Percentiles rank a stretch among this genome's conserved stretches.
Evolutionary conservation across 2,329 filamentous ascomycete species (phyloP).

Genomic region (Rutstroemia sp.): DNA sequence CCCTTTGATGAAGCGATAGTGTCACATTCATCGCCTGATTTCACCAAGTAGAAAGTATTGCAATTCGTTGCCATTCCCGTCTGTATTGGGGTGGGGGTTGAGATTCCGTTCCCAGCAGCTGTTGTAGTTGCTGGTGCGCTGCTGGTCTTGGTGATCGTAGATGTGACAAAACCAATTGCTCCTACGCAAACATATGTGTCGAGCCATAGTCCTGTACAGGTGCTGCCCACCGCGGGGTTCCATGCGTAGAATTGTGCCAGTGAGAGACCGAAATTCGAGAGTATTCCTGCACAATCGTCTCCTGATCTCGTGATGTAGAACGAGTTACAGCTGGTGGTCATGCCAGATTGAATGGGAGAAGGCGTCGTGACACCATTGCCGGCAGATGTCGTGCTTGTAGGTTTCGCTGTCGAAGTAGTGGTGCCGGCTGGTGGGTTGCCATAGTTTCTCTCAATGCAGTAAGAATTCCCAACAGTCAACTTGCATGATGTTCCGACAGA

Average conservation of each 20-base stretch:
- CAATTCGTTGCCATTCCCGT: constrained; percentile 27
- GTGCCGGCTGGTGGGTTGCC: neutral
- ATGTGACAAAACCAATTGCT: neutral
- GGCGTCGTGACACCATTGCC: constrained; percentile 23
- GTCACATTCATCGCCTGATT: no score
- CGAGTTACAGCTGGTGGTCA: no score
- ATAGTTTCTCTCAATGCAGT: neutral
- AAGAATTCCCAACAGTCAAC: neutral
- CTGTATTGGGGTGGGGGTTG: constrained; percentile 25
- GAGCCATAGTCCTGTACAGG: constrained; percentile 23
- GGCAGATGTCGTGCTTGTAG: constrained; percentile 25
- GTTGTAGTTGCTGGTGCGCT: constrained; percentile 3
- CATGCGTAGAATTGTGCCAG: constrained; percentile 22
- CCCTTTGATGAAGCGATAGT: no score
- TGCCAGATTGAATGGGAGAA: no score
- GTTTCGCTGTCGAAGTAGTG: constrained; percentile 16
- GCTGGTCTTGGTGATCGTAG: neutral
- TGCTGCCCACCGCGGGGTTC: constrained; percentile 5
- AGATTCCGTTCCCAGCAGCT: constrained; percentile 18
- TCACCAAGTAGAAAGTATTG: constrained; percentile 19
- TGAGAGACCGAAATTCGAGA: constrained; percentile 12
- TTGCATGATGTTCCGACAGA: neutral
- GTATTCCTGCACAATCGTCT: neutral
- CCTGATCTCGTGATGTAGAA: constrained; percentile 13
- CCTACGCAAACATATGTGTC: constrained; percentile 23